These are phyloP conservation scores for Blastobotrys ciferrii DNA, from an alignment of 1,139 yeast genomes.

Conservation along the genomic window DNA sequence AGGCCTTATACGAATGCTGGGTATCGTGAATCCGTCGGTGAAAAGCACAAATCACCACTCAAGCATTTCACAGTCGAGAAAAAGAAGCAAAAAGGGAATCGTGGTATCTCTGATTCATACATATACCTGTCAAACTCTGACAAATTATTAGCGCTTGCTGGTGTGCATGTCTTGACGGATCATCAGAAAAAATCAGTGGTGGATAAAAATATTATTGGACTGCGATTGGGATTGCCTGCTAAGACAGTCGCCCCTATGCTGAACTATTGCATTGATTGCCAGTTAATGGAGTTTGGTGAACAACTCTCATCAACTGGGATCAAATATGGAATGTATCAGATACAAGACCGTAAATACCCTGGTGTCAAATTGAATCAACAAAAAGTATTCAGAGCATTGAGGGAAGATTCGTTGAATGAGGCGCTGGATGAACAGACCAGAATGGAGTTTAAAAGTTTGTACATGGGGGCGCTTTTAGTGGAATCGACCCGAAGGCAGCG, in stretches of 20 bases:
- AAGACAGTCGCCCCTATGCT: neutral
- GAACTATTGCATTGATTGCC: slow-evolving; percentile 5
- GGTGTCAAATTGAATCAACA: neutral
- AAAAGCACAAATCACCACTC: neutral
- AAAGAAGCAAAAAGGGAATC: neutral
- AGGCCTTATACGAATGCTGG: neutral
- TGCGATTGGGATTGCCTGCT: neutral
- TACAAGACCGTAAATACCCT: neutral
- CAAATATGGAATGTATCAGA: neutral
- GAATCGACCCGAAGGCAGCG: neutral
- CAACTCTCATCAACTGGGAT: neutral
- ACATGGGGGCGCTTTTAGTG: slow-evolving; percentile 1
- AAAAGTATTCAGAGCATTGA: neutral
- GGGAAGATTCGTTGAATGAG: neutral
- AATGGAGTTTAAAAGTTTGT: neutral
- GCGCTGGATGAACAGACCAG: neutral
- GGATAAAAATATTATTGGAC: neutral
- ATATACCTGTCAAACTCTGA: neutral
- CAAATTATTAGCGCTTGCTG: slow-evolving; percentile 1
- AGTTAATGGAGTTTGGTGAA: slow-evolving; percentile 1
- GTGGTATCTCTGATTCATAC: neutral
- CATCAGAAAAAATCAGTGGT: neutral
- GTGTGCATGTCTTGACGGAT: neutral
- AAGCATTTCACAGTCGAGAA: neutral
- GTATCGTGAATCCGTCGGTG: neutral